These are phyloP conservation scores for Oropetium thomaeum DNA, from an alignment of 176 grass and related monocot species.

Conservation along the genomic window DNA sequence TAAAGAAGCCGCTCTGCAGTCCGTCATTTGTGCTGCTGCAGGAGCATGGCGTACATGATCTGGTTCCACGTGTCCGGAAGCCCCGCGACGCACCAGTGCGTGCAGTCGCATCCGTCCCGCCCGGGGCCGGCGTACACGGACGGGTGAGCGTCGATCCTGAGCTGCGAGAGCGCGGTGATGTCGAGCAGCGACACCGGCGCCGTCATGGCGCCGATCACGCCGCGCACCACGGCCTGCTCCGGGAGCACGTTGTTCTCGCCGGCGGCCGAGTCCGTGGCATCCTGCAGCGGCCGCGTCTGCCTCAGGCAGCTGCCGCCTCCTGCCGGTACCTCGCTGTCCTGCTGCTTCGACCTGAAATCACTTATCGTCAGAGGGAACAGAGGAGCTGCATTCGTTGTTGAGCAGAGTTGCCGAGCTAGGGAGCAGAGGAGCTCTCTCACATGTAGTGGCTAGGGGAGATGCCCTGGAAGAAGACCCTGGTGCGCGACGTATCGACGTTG, in stretches of 20 bases:
- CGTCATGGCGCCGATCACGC: slow-evolving; percentile 40
- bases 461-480: slow-evolving; percentile 61
- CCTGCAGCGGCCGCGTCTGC: slow-evolving; percentile 54
- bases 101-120: slow-evolving; percentile 59
- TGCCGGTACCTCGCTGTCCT: slow-evolving; percentile 11
- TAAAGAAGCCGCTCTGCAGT: not conserved
- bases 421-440: slow-evolving; percentile 38
- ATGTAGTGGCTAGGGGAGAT: slow-evolving; percentile 68
- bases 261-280: slow-evolving; percentile 16
- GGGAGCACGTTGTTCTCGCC: slow-evolving; percentile 14
- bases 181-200: slow-evolving; percentile 60
- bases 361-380: not conserved
- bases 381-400: no score
- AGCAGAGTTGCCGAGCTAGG: no score
- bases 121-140: slow-evolving; percentile 60
- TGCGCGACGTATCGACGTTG: slow-evolving; percentile 31
- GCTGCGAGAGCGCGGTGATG: slow-evolving; percentile 68
- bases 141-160: slow-evolving; percentile 85
- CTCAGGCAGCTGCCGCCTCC: slow-evolving; percentile 31
- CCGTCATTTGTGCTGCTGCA: not conserved
- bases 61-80: slow-evolving; percentile 74
- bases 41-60: slow-evolving; percentile 52
- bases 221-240: slow-evolving; percentile 43
- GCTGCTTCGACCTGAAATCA: slow-evolving; percentile 7
- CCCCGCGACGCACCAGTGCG: slow-evolving; percentile 79